A percentile compares a stretch with the other conserved stretches of the same genome.
phyloP scores from a whole-genome alignment of 164 flowering plant genomes.

The Magnolia kwangsiensis region DNA sequence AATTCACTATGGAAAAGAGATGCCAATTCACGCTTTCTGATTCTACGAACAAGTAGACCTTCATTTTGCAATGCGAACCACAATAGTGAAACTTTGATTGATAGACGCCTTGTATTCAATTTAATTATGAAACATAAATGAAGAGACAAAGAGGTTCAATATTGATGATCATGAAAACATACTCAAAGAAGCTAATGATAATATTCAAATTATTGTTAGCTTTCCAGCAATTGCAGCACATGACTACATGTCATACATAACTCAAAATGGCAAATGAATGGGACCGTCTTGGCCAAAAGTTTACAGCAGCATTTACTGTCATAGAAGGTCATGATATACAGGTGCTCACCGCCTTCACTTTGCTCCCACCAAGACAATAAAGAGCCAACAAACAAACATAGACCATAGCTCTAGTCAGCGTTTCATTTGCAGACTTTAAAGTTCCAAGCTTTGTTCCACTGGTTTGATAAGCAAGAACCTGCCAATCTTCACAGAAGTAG shows the following conservation, averaged over 20 bases:
- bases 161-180: not conserved
- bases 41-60: not conserved
- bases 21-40: not conserved
- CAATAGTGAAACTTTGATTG: conserved; percentile 1
- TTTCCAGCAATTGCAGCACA: not conserved
- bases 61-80: not conserved
- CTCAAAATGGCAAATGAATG: not conserved
- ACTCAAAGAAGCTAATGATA: not conserved
- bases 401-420: conserved; percentile 82
- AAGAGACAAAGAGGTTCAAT: not conserved
- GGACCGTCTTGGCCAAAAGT: not conserved
- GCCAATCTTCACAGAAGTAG: conserved; percentile 28
- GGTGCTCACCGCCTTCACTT: conserved; percentile 82
- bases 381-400: conserved; percentile 86
- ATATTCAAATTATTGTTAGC: too few relatives aligned
- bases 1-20: not conserved
- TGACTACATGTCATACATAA: not conserved
- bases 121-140: conserved; percentile 1
- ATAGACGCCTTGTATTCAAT: not conserved
- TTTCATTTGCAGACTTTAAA: conserved; percentile 81
- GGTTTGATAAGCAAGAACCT: conserved; percentile 70
- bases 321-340: not conserved
- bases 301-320: not conserved
- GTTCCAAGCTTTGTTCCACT: conserved; percentile 91
- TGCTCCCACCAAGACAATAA: conserved; percentile 91